These are phyloP conservation scores for Tolypocladium pustulatum DNA, from an alignment of 2,329 filamentous ascomycete genomes.

Conservation along the genomic window DNA sequence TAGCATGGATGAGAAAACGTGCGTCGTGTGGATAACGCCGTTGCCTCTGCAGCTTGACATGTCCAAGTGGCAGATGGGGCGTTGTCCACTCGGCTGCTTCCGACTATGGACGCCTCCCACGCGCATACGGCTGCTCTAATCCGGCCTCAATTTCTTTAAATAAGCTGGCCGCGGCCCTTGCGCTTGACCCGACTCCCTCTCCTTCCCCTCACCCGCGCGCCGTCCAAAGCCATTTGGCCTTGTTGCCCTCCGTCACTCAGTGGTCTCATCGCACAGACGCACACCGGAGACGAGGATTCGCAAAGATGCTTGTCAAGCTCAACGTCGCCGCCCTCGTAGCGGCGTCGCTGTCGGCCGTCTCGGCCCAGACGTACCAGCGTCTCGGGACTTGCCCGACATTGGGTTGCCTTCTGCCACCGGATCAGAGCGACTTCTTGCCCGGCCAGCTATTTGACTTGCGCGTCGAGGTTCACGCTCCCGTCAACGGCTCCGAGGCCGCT, in stretches of 20 bases:
- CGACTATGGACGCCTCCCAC: not conserved
- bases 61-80: not conserved
- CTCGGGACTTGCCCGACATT: conserved; percentile 48
- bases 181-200: not conserved
- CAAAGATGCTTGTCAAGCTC: conserved; percentile 26
- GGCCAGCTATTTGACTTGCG: conserved; percentile 79
- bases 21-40: not conserved
- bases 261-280: not conserved
- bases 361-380: conserved; percentile 49
- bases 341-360: conserved; percentile 27
- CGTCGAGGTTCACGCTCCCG: conserved; percentile 69
- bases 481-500: conserved; percentile 73
- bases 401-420: conserved; percentile 50
- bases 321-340: conserved; percentile 21
- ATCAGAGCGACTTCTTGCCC: conserved; percentile 69
- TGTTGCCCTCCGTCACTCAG: not conserved
- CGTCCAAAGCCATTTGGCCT: not conserved
- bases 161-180: not conserved
- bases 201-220: not conserved
- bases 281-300: not conserved
- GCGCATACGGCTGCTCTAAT: not conserved
- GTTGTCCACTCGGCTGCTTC: conserved; percentile 1
- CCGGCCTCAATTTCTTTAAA: not conserved
- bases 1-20: not conserved
- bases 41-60: not conserved